phyloP scores from a whole-genome alignment of 306 rosid species.

The Lablab purpureus region DNA sequence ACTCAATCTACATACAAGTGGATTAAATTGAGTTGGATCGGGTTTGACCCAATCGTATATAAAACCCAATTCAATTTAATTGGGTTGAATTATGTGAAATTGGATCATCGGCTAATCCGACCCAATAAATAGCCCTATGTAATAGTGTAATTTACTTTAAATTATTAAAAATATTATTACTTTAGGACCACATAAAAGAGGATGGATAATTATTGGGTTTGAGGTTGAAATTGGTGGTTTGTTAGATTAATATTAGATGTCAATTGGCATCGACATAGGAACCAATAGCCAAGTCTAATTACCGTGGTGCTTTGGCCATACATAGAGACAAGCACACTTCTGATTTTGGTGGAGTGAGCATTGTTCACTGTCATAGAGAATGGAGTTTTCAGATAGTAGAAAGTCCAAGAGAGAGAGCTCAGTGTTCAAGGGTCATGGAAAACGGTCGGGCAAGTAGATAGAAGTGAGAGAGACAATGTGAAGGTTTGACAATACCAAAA shows the following conservation, averaged over 20 bases:
- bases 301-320: background rate
- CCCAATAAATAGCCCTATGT: too few relatives aligned
- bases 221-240: background rate
- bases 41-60: too few relatives aligned
- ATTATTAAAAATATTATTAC: background rate
- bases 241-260: background rate
- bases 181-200: background rate
- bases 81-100: too few relatives aligned
- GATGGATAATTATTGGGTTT: too few relatives aligned
- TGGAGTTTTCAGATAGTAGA: conserved; percentile 10
- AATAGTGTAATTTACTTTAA: too few relatives aligned
- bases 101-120: too few relatives aligned
- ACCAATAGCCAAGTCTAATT: background rate
- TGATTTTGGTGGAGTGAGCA: conserved; percentile 8
- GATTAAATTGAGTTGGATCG: too few relatives aligned
- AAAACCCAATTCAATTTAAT: too few relatives aligned
- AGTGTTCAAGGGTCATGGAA: conserved; percentile 40
- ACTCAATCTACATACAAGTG: too few relatives aligned
- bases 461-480: conserved; percentile 7
- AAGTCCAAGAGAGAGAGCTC: conserved; percentile 42
- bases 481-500: background rate
- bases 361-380: background rate
- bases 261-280: background rate
- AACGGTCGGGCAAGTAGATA: conserved; percentile 26
- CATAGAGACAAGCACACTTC: background rate